Conservation (phyloP, 225 moss, liverwort and hornwort genomes). For the Neckera pumila region DNA sequence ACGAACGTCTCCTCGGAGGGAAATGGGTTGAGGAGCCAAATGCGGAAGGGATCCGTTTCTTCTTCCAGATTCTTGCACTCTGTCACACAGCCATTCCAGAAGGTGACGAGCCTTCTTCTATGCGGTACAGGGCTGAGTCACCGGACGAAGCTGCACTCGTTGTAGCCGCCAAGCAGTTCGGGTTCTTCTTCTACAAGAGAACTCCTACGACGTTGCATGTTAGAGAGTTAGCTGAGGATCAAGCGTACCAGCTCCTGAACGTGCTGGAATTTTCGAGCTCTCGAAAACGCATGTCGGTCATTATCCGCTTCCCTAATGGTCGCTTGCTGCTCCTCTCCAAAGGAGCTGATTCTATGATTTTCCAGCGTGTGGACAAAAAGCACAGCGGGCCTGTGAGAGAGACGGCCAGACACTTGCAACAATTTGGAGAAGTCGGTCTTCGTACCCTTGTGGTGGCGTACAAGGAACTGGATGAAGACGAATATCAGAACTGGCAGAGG, state of each 20-base stretch:
- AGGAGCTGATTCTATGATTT: constrained; percentile 72
- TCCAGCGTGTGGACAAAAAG: constrained; percentile 26
- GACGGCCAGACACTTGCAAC: constrained; percentile 42
- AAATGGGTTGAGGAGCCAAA: constrained; percentile 49
- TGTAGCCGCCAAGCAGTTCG: constrained; percentile 80
- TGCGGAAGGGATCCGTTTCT: constrained; percentile 29
- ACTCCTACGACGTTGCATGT: constrained; percentile 44
- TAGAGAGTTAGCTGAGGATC: constrained; percentile 24
- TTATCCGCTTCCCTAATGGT: constrained; percentile 64
- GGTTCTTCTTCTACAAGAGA: constrained; percentile 58
- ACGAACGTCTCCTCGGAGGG: constrained; percentile 47
- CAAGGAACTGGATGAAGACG: constrained; percentile 45
- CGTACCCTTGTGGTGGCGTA: constrained; percentile 69
- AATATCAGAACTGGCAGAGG: constrained; percentile 34
- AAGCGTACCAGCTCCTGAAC: constrained; percentile 50
- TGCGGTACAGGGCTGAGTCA: constrained; percentile 67
- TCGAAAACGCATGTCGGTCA: constrained; percentile 79
- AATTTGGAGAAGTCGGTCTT: constrained; percentile 72
- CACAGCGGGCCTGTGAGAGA: constrained; percentile 18
- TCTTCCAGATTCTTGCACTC: constrained; percentile 57
- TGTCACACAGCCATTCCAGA: constrained; percentile 81
- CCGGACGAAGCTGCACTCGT: constrained; percentile 78
- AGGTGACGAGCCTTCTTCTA: constrained; percentile 25
- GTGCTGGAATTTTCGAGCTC: constrained; percentile 71
- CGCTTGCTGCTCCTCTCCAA: constrained; percentile 51